Evolutionary conservation across 805 yeast genomes (phyloP).

Genomic region (Candida peoriensis): DNA sequence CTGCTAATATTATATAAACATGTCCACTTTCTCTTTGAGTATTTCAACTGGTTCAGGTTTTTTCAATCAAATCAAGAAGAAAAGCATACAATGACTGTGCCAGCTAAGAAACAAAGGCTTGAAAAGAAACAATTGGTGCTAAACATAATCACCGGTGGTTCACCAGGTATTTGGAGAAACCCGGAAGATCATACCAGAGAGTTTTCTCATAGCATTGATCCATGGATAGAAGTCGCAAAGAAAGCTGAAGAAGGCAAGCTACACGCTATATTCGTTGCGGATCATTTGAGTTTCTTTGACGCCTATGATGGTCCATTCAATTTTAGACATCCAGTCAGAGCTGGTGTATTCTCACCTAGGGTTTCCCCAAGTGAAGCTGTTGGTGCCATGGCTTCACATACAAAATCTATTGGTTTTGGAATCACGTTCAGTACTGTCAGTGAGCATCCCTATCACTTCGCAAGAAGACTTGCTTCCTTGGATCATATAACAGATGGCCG

Average conservation of each 20-base stretch:
- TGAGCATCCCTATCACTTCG: conserved; percentile 38
- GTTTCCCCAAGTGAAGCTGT: conserved; percentile 31
- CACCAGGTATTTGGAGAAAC: conserved; percentile 29
- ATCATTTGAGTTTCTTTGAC: conserved; percentile 34
- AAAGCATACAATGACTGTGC: too few species aligned
- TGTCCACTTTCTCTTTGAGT: too few species aligned
- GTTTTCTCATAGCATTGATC: conserved; percentile 17
- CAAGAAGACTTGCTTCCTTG: conserved; percentile 25
- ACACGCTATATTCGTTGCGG: conserved; percentile 35
- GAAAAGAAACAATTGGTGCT: conserved; percentile 25
- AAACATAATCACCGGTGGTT: conserved; percentile 29
- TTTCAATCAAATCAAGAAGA: too few species aligned
- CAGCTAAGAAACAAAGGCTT: too few species aligned
- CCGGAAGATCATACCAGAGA: conserved; percentile 1
- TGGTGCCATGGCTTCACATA: conserved; percentile 36
- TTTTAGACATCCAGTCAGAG: conserved; percentile 27
- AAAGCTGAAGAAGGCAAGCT: conserved; percentile 34
- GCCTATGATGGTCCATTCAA: conserved; percentile 35
- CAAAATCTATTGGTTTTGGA: conserved; percentile 35
- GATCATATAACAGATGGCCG: conserved; percentile 40
- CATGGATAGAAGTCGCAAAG: conserved; percentile 33
- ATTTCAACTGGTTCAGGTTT: too few species aligned
- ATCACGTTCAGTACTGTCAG: conserved; percentile 39
- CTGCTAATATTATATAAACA: too few species aligned
- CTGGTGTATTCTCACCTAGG: conserved; percentile 25